Conservation (phyloP, 2,329 filamentous ascomycete species). For the Calonectria honghensis region DNA sequence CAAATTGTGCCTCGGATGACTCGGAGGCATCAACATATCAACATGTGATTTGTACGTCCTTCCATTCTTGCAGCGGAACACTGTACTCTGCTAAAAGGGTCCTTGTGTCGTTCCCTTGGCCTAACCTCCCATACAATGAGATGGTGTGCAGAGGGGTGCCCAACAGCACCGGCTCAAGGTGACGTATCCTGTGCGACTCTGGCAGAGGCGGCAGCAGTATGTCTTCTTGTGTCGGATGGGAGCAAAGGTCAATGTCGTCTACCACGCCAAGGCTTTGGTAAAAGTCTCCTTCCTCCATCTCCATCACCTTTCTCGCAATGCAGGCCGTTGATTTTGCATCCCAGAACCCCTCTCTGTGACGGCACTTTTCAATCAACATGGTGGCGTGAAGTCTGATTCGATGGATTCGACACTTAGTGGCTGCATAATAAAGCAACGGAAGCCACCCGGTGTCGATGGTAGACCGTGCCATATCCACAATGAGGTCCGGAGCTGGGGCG, state of each 20-base stretch:
- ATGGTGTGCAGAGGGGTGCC: slow-evolving; percentile 50
- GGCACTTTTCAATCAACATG: slow-evolving; percentile 53
- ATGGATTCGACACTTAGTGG: slow-evolving; percentile 67
- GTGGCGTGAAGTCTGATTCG: slow-evolving; percentile 63
- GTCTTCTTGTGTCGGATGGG: slow-evolving; percentile 33
- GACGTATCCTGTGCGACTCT: slow-evolving; percentile 41
- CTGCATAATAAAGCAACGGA: slow-evolving; percentile 66
- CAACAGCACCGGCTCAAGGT: slow-evolving; percentile 46
- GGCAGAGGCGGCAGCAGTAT: slow-evolving; percentile 43
- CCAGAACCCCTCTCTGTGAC: slow-evolving; percentile 66
- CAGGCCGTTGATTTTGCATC: slow-evolving; percentile 57
- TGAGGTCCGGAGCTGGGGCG: slow-evolving; percentile 31
- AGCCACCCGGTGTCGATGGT: slow-evolving; percentile 67
- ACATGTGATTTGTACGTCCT: slow-evolving; percentile 1
- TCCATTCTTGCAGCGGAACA: slow-evolving; percentile 40
- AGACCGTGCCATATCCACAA: slow-evolving; percentile 57
- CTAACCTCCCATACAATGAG: slow-evolving; percentile 44
- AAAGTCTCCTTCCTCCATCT: slow-evolving; percentile 60
- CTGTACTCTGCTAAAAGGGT: slow-evolving; percentile 46
- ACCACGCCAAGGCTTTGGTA: slow-evolving; percentile 39
- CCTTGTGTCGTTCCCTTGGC: slow-evolving; percentile 31
- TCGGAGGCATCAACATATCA: background rate
- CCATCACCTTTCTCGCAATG: slow-evolving; percentile 61
- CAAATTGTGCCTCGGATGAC: background rate
- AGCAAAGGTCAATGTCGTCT: slow-evolving; percentile 42